Conservation (phyloP, 768 basidiomycete genomes). For the Amanita phalloides region DNA sequence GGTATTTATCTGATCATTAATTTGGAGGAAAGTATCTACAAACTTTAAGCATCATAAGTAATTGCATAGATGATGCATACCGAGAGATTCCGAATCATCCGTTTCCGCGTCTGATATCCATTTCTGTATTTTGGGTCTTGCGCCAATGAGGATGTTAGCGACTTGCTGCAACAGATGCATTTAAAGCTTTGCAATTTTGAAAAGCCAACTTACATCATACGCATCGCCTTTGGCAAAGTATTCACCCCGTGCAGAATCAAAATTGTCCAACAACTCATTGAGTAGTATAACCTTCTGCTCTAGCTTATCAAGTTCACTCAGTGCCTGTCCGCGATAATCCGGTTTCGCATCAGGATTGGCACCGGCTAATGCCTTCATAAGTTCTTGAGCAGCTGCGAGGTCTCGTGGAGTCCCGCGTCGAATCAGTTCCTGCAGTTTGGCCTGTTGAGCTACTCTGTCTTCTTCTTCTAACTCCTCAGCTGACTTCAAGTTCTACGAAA, state of each 20-base stretch:
- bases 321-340: constrained; percentile 84
- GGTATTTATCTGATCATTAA: constrained; percentile 96
- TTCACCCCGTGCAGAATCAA: constrained; percentile 62
- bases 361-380: constrained; percentile 93
- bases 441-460: constrained; percentile 89
- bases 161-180: constrained; percentile 58
- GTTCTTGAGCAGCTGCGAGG: constrained; percentile 88
- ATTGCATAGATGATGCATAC: constrained; percentile 28
- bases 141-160: constrained; percentile 64
- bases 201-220: constrained; percentile 59
- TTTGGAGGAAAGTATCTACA: constrained; percentile 84
- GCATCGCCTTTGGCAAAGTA: constrained; percentile 81
- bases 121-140: constrained; percentile 91
- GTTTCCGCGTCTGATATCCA: constrained; percentile 94
- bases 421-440: constrained; percentile 98
- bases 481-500: constrained; percentile 71
- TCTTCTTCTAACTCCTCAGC: constrained; percentile 95
- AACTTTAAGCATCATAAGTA: not conserved
- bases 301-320: constrained; percentile 86
- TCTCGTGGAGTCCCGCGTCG: constrained; percentile 93
- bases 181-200: not conserved
- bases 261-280: constrained; percentile 95
- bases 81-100: constrained; percentile 83
- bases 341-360: constrained; percentile 93
- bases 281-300: constrained; percentile 93